phyloP scores from a whole-genome alignment of 2,329 filamentous ascomycete genomes.

The Davidsoniella virescens region DNA sequence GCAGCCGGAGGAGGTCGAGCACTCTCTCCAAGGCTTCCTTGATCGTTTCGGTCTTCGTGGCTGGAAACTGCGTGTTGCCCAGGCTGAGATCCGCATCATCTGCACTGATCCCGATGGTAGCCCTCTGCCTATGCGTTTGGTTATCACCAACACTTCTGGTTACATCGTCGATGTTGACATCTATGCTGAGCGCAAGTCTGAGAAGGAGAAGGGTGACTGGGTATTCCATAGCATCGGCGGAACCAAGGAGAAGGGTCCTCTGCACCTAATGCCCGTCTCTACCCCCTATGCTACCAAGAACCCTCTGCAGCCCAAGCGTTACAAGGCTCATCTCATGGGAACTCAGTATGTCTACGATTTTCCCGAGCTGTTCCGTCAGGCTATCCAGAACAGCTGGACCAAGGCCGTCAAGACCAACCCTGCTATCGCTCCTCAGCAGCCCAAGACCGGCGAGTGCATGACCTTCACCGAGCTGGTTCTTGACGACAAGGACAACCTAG shows the following conservation, averaged over 20 bases:
- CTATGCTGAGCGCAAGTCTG: conserved; percentile 93
- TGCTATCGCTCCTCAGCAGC: conserved; percentile 61
- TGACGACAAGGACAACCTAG: conserved; percentile 80
- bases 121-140: conserved; percentile 82
- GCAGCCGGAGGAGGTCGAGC: conserved; percentile 74
- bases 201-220: conserved; percentile 97
- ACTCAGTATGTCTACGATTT: conserved; percentile 99
- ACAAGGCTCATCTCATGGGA: conserved; percentile 98
- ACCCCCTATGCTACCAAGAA: conserved; percentile 97
- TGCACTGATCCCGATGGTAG: conserved; percentile 76
- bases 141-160: conserved; percentile 95
- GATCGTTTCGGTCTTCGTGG: conserved; percentile 89
- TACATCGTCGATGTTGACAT: conserved; percentile 97
- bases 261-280: conserved; percentile 82
- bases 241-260: conserved; percentile 83
- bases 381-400: conserved; percentile 87
- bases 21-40: conserved; percentile 85
- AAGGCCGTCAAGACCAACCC: conserved; percentile 60
- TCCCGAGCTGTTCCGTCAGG: conserved; percentile 96
- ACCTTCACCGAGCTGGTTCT: conserved; percentile 88
- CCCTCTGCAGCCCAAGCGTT: conserved; percentile 94
- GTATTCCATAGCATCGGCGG: conserved; percentile 96
- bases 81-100: conserved; percentile 95
- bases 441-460: conserved; percentile 75
- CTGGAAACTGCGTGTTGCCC: conserved; percentile 91